Base-by-base conservation (phyloP, 257 asterid genomes). In the Scutellaria baicalensis region DNA sequence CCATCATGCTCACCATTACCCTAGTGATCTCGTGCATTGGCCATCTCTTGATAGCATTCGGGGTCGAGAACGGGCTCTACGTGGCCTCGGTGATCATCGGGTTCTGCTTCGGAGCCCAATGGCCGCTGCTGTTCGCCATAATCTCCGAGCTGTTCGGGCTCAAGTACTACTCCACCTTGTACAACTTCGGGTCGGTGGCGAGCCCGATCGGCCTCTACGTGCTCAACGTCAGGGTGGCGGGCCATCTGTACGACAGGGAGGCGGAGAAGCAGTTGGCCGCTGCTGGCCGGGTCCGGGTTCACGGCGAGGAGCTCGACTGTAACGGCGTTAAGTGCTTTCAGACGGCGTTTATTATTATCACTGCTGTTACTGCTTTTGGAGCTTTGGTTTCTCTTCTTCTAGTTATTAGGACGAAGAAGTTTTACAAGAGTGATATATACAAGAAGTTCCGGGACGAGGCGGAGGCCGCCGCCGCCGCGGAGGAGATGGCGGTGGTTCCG, bases 71-170 rank as follows among this genome's bases (percentile, higher is more conserved):
- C 57, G 95, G 93, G 17, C 85, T 90, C 0, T 90, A 90, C 58
- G 13, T 88, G 3, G 93, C 97, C 5, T 90, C 95, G 0, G 89
- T 90, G 35, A 77, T 90, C 9, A 90, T 90, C 55, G 96, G 95
- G 6, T 90, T 90, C 74, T 90, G 96, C 55, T 90, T 90, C 71
- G 96, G 96, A 0, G 96, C 96, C 0, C 96, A 90, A 69, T 88
- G 95, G 95, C 96, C 96, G 10, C 39, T 90, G 48, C 86, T 90
- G 0, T 90, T 86, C 57, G 95, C 96, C 43, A 86, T 90, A 14
- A 90, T 90, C 1, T 90, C 96, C 0, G 96, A 90, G 77, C 82
- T 90, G 0, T 90, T 90, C 51, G 96, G 96, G 44, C 85, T 90
- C 0, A 90, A 88, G 17, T 90, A 90, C 61, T 90, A 88, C 81